Percentiles rank a stretch among this genome's conserved stretches.
phyloP scores from a whole-genome alignment of 2,329 filamentous ascomycete genomes.

The Fusarium sarcochroum region DNA sequence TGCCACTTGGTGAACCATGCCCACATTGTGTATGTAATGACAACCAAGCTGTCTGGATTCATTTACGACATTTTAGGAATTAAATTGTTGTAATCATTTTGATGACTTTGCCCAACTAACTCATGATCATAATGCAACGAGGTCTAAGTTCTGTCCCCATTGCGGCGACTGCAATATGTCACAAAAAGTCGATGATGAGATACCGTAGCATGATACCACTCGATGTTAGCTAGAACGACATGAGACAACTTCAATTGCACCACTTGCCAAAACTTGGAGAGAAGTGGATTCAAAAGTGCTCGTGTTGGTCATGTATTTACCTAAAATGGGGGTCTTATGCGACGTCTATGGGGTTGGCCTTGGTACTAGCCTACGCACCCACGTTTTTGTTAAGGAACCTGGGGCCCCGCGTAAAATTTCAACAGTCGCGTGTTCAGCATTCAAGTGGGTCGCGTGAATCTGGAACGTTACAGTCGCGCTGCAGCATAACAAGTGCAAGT shows the following conservation, averaged over 20 bases:
- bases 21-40: background rate
- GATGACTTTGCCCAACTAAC: too few relatives aligned
- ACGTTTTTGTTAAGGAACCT: constrained; percentile 16
- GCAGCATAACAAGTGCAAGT: too few relatives aligned
- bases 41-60: too few relatives aligned
- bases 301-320: constrained; percentile 19
- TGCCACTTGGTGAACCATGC: background rate
- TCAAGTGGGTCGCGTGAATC: constrained; percentile 22
- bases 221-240: background rate
- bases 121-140: too few relatives aligned
- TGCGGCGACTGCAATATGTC: too few relatives aligned
- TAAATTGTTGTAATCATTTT: too few relatives aligned
- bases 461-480: background rate
- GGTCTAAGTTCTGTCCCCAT: too few relatives aligned
- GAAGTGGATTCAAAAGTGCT: constrained; percentile 13
- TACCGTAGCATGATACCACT: too few relatives aligned
- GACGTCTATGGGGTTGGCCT: constrained; percentile 3
- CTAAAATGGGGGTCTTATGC: constrained; percentile 20
- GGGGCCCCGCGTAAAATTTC: constrained; percentile 33
- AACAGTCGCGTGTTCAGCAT: constrained; percentile 22
- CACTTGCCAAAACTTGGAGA: background rate
- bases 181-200: too few relatives aligned
- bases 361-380: background rate
- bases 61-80: too few relatives aligned
- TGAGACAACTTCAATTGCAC: constrained; percentile 12